phyloP scores from a whole-genome alignment of 2,329 filamentous ascomycete genomes.

The Paraconiothyrium brasiliense region DNA sequence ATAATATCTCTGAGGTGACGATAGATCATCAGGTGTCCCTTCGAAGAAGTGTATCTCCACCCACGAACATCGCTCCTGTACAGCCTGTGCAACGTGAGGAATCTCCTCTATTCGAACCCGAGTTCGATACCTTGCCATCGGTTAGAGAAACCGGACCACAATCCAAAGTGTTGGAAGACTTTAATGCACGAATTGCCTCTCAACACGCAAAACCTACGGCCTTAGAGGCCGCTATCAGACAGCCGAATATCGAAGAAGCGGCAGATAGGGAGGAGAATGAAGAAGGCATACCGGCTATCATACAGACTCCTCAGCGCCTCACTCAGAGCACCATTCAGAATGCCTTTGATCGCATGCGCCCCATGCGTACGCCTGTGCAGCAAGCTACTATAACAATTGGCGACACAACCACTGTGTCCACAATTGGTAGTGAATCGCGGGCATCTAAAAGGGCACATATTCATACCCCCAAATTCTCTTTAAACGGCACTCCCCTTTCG shows the following conservation, averaged over 20 bases:
- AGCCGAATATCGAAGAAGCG: slow-evolving; percentile 20
- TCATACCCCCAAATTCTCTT: slow-evolving; percentile 50
- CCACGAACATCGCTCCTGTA: neutral
- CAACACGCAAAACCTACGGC: slow-evolving; percentile 37
- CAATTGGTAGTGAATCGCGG: slow-evolving; percentile 63
- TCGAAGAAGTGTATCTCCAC: slow-evolving; percentile 19
- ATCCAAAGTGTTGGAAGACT: slow-evolving; percentile 48
- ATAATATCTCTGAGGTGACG: slow-evolving; percentile 19
- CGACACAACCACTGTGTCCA: slow-evolving; percentile 70
- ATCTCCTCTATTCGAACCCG: slow-evolving; percentile 37
- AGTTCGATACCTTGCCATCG: slow-evolving; percentile 18
- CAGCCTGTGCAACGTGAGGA: slow-evolving; percentile 20
- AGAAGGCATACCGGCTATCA: slow-evolving; percentile 38
- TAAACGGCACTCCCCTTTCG: slow-evolving; percentile 38
- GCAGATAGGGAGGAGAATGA: slow-evolving; percentile 13
- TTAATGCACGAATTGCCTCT: slow-evolving; percentile 51
- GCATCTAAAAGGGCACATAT: slow-evolving; percentile 60
- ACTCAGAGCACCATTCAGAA: slow-evolving; percentile 60
- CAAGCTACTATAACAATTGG: slow-evolving; percentile 80
- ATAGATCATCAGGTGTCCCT: slow-evolving; percentile 11
- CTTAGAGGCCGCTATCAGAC: slow-evolving; percentile 22
- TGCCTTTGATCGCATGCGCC: slow-evolving; percentile 72
- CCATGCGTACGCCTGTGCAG: slow-evolving; percentile 69
- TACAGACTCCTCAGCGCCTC: slow-evolving; percentile 43
- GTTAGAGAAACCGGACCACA: slow-evolving; percentile 18